Evolutionary conservation across 345 rosid genomes (phyloP).

Genomic region (Ailanthus altissimus): DNA sequence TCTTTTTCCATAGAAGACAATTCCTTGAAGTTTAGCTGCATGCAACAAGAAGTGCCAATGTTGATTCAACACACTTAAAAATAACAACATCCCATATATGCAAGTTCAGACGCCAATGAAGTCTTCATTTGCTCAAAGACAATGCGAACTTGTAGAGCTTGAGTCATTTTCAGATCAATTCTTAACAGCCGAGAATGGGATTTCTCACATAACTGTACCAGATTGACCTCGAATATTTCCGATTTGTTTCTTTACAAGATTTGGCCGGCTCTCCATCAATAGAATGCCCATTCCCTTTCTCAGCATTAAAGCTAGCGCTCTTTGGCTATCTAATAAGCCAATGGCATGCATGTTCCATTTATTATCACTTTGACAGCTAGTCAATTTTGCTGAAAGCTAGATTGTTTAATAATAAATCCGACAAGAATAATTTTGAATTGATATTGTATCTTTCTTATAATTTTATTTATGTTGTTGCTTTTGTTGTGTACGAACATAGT

Average conservation of each 20-base stretch:
- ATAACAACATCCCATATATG: too few species aligned
- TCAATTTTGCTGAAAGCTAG: not conserved
- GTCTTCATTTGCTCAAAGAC: not conserved
- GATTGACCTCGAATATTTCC: not conserved
- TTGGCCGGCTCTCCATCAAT: not conserved
- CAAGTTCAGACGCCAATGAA: not conserved
- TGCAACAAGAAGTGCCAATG: too few species aligned
- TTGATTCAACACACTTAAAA: too few species aligned
- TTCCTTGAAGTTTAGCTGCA: too few species aligned
- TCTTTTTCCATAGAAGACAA: not conserved
- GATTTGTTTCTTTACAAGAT: not conserved
- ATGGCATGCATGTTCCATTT: slow-evolving; percentile 5
- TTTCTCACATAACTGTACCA: too few species aligned
- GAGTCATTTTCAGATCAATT: too few species aligned
- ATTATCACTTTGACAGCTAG: not conserved
- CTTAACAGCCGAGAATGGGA: not conserved
- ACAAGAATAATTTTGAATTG: not conserved
- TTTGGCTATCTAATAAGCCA: not conserved
- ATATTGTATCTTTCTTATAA: not conserved
- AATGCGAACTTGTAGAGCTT: not conserved
- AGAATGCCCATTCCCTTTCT: not conserved
- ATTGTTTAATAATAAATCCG: not conserved
- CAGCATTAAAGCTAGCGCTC: too few species aligned
- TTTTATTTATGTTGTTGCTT: not conserved
- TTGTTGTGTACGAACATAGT: slow-evolving; percentile 17